phyloP scores from a whole-genome alignment of 441 rosid genomes.

The Melastoma candidum region DNA sequence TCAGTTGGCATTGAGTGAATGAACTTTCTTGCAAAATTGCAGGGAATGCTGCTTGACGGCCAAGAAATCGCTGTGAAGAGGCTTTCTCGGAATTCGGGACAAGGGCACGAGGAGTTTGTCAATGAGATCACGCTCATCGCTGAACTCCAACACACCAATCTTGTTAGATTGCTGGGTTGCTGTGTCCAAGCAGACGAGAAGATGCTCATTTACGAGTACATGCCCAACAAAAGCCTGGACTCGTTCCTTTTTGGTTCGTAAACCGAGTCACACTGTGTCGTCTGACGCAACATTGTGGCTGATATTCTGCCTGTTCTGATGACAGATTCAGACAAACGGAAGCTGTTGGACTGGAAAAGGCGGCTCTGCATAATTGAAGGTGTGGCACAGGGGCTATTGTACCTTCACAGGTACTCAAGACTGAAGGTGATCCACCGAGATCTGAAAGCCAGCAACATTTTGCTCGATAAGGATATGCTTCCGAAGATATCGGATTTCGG shows the following conservation, averaged over 20 bases:
- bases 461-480: slow-evolving; percentile 36
- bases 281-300: too few relatives aligned
- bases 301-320: too few relatives aligned
- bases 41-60: slow-evolving; percentile 16
- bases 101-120: slow-evolving; percentile 18
- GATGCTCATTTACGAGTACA: slow-evolving; percentile 13
- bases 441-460: slow-evolving; percentile 41
- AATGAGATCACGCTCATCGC: slow-evolving; percentile 19
- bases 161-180: slow-evolving; percentile 17
- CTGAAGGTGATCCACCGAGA: slow-evolving; percentile 42
- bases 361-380: slow-evolving; percentile 31
- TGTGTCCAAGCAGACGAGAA: slow-evolving; percentile 21
- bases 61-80: slow-evolving; percentile 20
- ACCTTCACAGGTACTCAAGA: slow-evolving; percentile 40
- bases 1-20: background rate
- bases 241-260: slow-evolving; percentile 14
- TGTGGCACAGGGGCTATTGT: slow-evolving; percentile 39
- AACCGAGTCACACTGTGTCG: background rate
- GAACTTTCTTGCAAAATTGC: background rate
- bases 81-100: slow-evolving; percentile 19
- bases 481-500: slow-evolving; percentile 56
- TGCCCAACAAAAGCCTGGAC: slow-evolving; percentile 18
- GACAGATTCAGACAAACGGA: slow-evolving; percentile 22
- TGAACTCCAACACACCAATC: slow-evolving; percentile 20
- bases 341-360: slow-evolving; percentile 25